These are phyloP conservation scores for Quercus tomentella DNA, from an alignment of 331 rosid genomes.

Conservation along the genomic window DNA sequence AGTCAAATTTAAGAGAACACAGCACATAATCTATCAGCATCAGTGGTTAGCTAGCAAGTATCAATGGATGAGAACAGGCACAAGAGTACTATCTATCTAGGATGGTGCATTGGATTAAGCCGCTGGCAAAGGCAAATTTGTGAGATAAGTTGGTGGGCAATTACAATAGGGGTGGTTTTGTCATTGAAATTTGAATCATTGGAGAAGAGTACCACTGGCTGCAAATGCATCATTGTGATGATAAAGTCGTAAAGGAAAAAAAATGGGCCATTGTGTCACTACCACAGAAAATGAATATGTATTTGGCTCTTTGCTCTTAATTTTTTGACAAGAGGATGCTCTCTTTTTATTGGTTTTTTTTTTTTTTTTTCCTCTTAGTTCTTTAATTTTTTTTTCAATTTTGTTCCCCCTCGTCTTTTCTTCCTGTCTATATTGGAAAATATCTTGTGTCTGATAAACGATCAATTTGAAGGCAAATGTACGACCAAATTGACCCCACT, in stretches of 20 bases:
- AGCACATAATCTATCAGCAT: slow-evolving; percentile 13
- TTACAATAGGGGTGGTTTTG: slow-evolving; percentile 9
- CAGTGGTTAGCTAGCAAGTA: not conserved
- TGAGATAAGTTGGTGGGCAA: slow-evolving; percentile 9
- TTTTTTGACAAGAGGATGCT: slow-evolving; percentile 17
- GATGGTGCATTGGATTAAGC: slow-evolving; percentile 5
- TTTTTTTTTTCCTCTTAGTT: no score
- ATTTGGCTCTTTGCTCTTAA: slow-evolving; percentile 13
- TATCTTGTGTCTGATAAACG: not conserved
- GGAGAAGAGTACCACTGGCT: slow-evolving; percentile 2
- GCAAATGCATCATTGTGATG: slow-evolving; percentile 20
- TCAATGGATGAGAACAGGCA: slow-evolving; percentile 11
- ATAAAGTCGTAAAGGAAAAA: slow-evolving; percentile 32
- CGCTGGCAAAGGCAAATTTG: not conserved
- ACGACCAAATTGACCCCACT: not conserved
- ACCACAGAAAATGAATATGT: not conserved
- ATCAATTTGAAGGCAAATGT: not conserved
- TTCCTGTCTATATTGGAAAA: not conserved
- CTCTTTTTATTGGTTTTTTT: not conserved
- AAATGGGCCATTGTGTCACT: slow-evolving; percentile 27
- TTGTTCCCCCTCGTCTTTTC: not conserved
- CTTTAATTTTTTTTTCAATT: no score
- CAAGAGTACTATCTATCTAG: not conserved
- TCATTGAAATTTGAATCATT: slow-evolving; percentile 1
- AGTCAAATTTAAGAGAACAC: not conserved